Base-by-base conservation (phyloP, 2,329 filamentous ascomycete genomes). In the Fusarium acutatum region DNA sequence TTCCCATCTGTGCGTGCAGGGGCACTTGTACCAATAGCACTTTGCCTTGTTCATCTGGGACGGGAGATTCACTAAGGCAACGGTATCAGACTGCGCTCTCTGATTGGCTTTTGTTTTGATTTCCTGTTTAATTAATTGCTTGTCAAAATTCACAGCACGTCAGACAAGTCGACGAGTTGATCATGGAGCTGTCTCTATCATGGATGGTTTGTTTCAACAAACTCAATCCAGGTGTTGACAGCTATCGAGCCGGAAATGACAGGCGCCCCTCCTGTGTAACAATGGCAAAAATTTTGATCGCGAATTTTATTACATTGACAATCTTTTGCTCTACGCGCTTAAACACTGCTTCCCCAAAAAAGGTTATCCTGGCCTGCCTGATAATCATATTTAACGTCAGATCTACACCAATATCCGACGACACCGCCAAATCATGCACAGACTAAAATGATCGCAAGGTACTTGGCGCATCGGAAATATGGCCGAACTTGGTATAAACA, bases 391-490 rank as follows among this genome's bases (percentile, higher is more conserved):
- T 57, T n/a, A 60, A 49, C 54, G 40, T 57, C 60, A 70, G 72
- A 77, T 74, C 72, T 70, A 66, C 52, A 47, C 59, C 47, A 66
- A 72, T 64, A 49, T 69, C 75, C 73, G 72, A 76, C 63, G 43
- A 56, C 70, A 74, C 62, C 62, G 56, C 64, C 56, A 73, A 68
- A 67, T 54, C 43, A 71, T 67, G 73, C 71, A 77, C 60, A 75
- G 72, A 74, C 65, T 34, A 43, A 57, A 57, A 46, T 41, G 50
- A 65, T 65, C 10, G 44, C 65, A 64, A 53, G 54, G 49, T 46
- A 37, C 65, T 71, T 76, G 70, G 73, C 71, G 50, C 46, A 43
- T 77, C 71, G 75, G 75, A 57, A 73, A 67, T 67, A 74, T 75
- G 58, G 46, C 75, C 63, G 26, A 63, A 69, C 72, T 37, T 41